A percentile compares a stretch with the other conserved stretches of the same genome.
Conservation (phyloP, 2,329 filamentous ascomycete genomes). For the Phialemonium atrogriseum region DNA sequence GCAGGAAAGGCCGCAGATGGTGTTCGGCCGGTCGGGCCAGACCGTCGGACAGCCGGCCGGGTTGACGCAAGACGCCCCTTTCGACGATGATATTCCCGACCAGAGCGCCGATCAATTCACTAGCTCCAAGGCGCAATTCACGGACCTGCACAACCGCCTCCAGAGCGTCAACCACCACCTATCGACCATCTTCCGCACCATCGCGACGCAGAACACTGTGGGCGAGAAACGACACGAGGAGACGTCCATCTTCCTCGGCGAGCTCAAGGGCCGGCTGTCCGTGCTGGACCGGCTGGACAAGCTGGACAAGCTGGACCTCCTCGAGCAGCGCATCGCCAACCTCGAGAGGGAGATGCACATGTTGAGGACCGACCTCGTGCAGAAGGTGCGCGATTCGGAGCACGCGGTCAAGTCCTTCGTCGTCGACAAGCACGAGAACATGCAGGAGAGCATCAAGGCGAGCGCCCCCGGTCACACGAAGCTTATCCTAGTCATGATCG, state of each 20-base stretch:
- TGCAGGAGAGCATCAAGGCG: constrained; percentile 37
- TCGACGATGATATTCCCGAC: constrained; percentile 38
- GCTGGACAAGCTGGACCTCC: constrained; percentile 33
- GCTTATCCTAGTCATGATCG: constrained; percentile 63
- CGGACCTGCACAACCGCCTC: constrained; percentile 76
- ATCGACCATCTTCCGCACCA: constrained; percentile 49
- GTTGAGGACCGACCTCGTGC: constrained; percentile 45
- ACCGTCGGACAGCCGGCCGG: constrained; percentile 20
- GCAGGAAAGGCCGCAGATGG: constrained; percentile 19
- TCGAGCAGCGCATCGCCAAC: constrained; percentile 37
- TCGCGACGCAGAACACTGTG: constrained; percentile 40
- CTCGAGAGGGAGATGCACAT: constrained; percentile 52
- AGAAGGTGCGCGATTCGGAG: constrained; percentile 42
- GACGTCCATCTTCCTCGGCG: constrained; percentile 36
- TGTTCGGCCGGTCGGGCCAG: constrained; percentile 8
- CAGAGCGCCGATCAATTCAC: constrained; percentile 36
- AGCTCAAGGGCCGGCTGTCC: constrained; percentile 35
- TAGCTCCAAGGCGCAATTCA: constrained; percentile 57
- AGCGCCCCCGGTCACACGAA: constrained; percentile 41
- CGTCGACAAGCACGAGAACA: constrained; percentile 33
- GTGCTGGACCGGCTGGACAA: constrained; percentile 34
- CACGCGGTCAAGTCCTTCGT: constrained; percentile 44
- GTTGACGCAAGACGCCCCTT: constrained; percentile 21
- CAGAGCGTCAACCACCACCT: constrained; percentile 66
- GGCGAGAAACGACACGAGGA: constrained; percentile 51